phyloP scores from a whole-genome alignment of 2,329 filamentous ascomycete species.

The Cylindrodendrum hubeiense region DNA sequence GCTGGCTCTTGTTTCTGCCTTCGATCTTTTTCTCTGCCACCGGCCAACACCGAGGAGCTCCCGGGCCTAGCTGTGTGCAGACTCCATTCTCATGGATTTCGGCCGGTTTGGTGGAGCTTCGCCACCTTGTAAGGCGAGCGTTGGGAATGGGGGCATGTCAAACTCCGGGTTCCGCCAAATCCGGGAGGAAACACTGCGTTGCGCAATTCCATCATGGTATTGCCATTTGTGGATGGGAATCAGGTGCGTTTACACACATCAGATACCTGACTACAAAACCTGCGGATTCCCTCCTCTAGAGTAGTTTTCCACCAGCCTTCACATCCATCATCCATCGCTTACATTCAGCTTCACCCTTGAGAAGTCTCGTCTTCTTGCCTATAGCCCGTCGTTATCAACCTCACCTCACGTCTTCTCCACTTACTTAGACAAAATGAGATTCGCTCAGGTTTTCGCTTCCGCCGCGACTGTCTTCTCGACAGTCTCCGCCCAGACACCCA shows the following conservation, averaged over 20 bases:
- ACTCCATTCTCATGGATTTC: background rate
- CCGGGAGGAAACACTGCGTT: background rate
- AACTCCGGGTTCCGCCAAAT: background rate
- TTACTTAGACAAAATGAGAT: slow-evolving; percentile 13
- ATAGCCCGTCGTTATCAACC: background rate
- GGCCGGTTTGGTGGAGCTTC: background rate
- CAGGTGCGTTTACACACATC: too few species aligned
- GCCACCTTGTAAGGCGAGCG: background rate
- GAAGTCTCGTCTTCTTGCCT: background rate
- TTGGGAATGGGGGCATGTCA: background rate
- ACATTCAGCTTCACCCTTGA: background rate
- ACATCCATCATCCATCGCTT: background rate
- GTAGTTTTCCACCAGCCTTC: background rate
- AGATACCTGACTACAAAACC: slow-evolving; percentile 1
- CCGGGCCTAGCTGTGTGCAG: background rate
- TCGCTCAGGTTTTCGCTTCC: background rate
- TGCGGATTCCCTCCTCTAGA: background rate
- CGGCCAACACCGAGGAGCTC: background rate
- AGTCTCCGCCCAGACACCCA: slow-evolving; percentile 3
- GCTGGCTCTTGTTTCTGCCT: too few species aligned
- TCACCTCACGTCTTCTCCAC: background rate
- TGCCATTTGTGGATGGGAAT: background rate
- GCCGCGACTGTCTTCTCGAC: slow-evolving; percentile 15
- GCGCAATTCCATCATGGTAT: background rate
- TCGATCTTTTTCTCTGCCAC: background rate